Conservation (phyloP, 192 early-diverging fungal species). For the Coemansia sp. region DNA sequence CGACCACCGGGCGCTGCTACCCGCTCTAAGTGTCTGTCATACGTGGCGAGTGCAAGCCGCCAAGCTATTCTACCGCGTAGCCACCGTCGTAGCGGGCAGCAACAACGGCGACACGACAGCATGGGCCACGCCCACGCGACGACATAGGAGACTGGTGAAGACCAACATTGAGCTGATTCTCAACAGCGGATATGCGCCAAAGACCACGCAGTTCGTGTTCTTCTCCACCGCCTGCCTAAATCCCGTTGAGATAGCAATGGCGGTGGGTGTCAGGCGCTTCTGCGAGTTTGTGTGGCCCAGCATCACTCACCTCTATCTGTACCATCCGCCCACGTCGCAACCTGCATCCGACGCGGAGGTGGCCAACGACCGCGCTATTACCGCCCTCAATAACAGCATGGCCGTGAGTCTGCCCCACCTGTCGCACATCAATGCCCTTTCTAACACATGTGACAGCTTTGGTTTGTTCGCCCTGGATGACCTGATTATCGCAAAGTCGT, state of each 20-base stretch:
- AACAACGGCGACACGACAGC: background rate
- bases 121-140: slow-evolving; percentile 1
- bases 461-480: slow-evolving; percentile 42
- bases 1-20: slow-evolving; percentile 19
- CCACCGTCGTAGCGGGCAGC: slow-evolving; percentile 16
- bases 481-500: slow-evolving; percentile 19
- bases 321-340: slow-evolving; percentile 9
- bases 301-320: slow-evolving; percentile 29
- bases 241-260: background rate
- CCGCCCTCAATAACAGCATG: slow-evolving; percentile 18
- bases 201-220: slow-evolving; percentile 18
- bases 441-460: slow-evolving; percentile 39
- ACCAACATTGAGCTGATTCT: slow-evolving; percentile 34
- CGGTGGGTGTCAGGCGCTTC: slow-evolving; percentile 12
- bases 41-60: slow-evolving; percentile 36
- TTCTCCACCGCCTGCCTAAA: background rate
- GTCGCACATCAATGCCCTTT: slow-evolving; percentile 19
- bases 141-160: background rate
- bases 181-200: slow-evolving; percentile 46
- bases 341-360: background rate
- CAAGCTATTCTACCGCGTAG: slow-evolving; percentile 39
- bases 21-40: slow-evolving; percentile 13
- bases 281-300: slow-evolving; percentile 28
- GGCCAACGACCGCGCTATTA: slow-evolving; percentile 26
- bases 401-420: slow-evolving; percentile 16